Evolutionary conservation across 352 stramenopile genomes (phyloP), one percentile per base, ranked within the genome.

Genomic region (Globisporangium cylindrosporum): DNA sequence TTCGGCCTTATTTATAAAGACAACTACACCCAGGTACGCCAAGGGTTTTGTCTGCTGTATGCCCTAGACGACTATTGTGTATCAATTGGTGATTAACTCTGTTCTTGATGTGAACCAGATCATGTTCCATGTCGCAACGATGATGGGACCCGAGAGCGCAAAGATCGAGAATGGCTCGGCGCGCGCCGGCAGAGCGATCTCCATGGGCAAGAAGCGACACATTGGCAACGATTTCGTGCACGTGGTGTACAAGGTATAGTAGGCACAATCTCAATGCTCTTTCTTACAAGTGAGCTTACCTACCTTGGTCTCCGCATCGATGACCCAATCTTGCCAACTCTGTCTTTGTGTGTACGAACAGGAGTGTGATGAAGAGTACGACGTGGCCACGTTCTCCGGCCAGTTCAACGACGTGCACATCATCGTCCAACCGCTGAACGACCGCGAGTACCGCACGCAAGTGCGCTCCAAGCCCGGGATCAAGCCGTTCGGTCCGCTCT

Each of bases 211-310:
- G 70, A 96, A 96, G 67, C 82, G 89, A 4, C 89, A 95, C 69
- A 92, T 96, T 71, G 89, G 89, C 38, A 96, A 96, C 62, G 89
- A 96, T 59, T 95, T 95, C 64, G 88, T 96, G 2, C 88, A 96
- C 56, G 77, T 96, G 4, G 70, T 95, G 3, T 96, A 93, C 70
- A 91, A 94, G 77, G 79, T 87, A 76, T 24, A 24, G 32, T 9
- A 25, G 29, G 20, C n/a, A 20, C 25, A 25, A 7, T 15, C 8
- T 22, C 18, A 14, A 25, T 46, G 41, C 43, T 57, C n/a, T 38
- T 48, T 32, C 27, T 32, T 32, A n/a, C 8, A 48, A 20, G 41
- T n/a, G 41, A 48, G 14, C 36, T 12, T 43, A 46, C 12, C 38
- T 46, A 46, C 38, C 38, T 18, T 18, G 38, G 38, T 46, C 12